A percentile compares a stretch with the other conserved stretches of the same genome.
Evolutionary conservation across 2,329 filamentous ascomycete species (phyloP).

Genomic region (Pseudogymnoascus sp.): DNA sequence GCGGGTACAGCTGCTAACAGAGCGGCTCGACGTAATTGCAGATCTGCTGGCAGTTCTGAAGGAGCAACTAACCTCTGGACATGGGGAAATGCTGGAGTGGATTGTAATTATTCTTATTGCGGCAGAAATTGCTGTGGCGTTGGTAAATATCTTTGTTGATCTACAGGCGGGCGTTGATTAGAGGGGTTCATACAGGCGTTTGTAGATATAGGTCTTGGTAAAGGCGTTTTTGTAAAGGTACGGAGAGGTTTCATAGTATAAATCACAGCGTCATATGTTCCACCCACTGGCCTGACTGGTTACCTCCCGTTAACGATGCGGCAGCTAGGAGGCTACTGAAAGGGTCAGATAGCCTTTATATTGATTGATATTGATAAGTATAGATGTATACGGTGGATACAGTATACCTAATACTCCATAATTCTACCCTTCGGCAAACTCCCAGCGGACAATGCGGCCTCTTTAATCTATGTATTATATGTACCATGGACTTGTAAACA

Average conservation of each 20-base stretch:
- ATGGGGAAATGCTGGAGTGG: constrained; percentile 84
- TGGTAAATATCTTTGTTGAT: constrained; percentile 91
- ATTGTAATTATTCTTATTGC: constrained; percentile 94
- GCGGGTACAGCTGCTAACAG: constrained; percentile 78
- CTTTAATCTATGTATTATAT: background rate
- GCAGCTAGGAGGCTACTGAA: too few species aligned
- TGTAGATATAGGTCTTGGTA: background rate
- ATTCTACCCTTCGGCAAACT: background rate
- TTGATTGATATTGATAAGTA: too few species aligned
- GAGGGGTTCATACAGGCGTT: background rate
- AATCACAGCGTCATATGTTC: background rate
- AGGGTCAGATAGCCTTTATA: too few species aligned
- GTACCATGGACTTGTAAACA: background rate
- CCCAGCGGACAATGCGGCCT: background rate
- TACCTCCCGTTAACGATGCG: background rate
- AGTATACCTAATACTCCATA: too few species aligned
- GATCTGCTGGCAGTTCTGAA: constrained; percentile 89
- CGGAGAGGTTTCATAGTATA: background rate
- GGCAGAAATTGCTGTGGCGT: constrained; percentile 86
- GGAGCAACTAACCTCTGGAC: constrained; percentile 88
- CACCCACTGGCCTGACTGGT: background rate
- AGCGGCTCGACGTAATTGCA: constrained; percentile 85
- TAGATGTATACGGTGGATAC: too few species aligned
- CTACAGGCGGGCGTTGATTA: constrained; percentile 64
- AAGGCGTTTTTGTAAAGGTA: background rate